phyloP scores from a whole-genome alignment of 1,139 yeast genomes.

The Pichia sp. region DNA sequence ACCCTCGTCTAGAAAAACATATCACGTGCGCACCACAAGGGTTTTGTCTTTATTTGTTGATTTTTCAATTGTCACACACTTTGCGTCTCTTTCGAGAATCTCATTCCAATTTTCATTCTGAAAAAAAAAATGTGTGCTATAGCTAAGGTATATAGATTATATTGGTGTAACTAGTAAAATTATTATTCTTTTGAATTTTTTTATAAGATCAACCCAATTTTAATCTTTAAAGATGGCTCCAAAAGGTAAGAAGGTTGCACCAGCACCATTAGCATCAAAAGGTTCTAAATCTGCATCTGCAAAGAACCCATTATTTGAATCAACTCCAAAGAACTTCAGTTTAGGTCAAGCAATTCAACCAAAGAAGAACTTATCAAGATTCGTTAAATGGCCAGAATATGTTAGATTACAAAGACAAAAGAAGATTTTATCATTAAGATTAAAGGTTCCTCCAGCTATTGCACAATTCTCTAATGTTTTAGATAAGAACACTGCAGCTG shows the following conservation, averaged over 20 bases:
- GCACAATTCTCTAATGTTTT: slow-evolving; percentile 92
- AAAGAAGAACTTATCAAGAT: slow-evolving; percentile 91
- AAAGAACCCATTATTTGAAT: slow-evolving; percentile 63
- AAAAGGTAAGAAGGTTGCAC: slow-evolving; percentile 73
- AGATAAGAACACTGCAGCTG: slow-evolving; percentile 98
- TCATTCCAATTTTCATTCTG: neutral
- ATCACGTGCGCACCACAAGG: neutral
- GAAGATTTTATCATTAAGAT: slow-evolving; percentile 89
- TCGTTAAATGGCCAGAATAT: slow-evolving; percentile 98
- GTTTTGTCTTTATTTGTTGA: neutral
- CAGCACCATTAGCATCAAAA: slow-evolving; percentile 60
- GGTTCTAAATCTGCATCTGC: slow-evolving; percentile 26
- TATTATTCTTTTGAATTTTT: neutral
- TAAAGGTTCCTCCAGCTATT: slow-evolving; percentile 97
- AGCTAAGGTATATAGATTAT: too few species aligned
- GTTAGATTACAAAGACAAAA: slow-evolving; percentile 96
- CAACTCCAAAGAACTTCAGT: slow-evolving; percentile 92
- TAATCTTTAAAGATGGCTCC: slow-evolving; percentile 25
- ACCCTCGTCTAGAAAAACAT: neutral
- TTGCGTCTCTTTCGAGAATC: neutral
- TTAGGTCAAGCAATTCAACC: slow-evolving; percentile 94
- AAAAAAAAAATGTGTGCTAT: neutral
- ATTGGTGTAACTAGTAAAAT: neutral
- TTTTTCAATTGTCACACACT: neutral
- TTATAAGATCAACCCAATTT: slow-evolving; percentile 4